phyloP scores from a whole-genome alignment of 305 asterid species.

The Ilex paraguariensis region DNA sequence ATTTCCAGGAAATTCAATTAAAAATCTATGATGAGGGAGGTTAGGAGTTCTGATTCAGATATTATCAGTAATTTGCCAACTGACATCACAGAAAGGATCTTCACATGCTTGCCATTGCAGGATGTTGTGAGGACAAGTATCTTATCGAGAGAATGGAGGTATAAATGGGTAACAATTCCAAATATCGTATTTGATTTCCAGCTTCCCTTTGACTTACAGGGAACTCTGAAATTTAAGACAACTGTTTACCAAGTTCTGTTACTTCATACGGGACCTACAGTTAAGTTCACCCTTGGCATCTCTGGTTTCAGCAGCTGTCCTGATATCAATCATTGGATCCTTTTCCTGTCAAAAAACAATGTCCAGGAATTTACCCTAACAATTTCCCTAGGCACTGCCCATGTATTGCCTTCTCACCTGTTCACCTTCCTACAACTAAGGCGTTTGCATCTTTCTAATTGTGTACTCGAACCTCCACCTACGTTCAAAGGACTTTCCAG shows the following conservation, averaged over 20 bases:
- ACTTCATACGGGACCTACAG: conserved; percentile 5
- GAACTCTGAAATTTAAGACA: conserved; percentile 1
- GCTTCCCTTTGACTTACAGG: neutral
- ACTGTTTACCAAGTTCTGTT: neutral
- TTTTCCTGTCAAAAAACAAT: conserved; percentile 5
- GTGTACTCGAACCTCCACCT: conserved; percentile 25
- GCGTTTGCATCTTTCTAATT: neutral
- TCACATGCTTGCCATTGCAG: conserved; percentile 13
- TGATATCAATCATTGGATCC: conserved; percentile 8
- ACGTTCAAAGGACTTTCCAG: conserved; percentile 44
- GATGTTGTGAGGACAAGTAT: conserved; percentile 15
- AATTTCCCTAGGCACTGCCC: no score
- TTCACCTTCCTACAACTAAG: no score
- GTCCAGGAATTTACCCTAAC: conserved; percentile 6
- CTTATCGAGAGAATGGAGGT: conserved; percentile 5
- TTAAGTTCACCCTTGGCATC: neutral
- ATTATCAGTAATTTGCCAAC: conserved; percentile 3
- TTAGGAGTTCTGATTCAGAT: neutral
- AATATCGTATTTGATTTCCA: conserved; percentile 1
- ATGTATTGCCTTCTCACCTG: no score
- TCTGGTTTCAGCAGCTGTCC: neutral
- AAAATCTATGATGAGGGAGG: neutral
- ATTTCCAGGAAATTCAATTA: no score
- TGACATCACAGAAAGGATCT: neutral
- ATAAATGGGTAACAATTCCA: neutral